Evolutionary conservation across 495 filamentous ascomycete genomes (phyloP), one percentile per base, ranked within the genome.

Genomic region (Friedmanniomyces endolithicus): DNA sequence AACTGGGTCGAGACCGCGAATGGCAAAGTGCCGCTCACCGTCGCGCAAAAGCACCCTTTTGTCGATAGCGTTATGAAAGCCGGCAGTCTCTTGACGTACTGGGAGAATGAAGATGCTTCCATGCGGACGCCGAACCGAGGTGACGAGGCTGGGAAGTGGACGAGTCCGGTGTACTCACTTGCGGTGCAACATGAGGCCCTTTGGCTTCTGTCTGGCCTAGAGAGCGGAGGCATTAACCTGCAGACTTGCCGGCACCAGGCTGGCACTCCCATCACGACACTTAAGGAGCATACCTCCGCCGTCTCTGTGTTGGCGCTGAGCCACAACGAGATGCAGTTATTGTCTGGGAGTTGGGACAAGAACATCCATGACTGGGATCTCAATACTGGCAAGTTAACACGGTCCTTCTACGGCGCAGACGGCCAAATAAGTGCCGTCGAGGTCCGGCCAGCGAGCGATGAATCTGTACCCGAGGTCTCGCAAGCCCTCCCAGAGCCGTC

Each of bases 291-390:
- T 63, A 88, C 84, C 2, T 94, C 88, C 22, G 92, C 92, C 1
- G 90, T 99, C 25, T 95, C 89, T 12, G 87, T 92, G 22, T 71
- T 99, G 17, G 82, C 78, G 14, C 72, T 99, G 34, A 81, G 86
- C 0, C 76, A 82, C 2, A 89, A 97, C 59, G 92, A 99, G 71
- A 80, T 80, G 63, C 89, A 85, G 27, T 75, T 96, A 35, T 72
- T 99, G 2, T 95, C 89, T 14, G 92, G 92, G 1, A 90, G 88
- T 69, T 99, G 92, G 92, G 92, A 99, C 66, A 95, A 94, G 70
- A 80, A 77, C 17, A 81, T 97, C 8, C 79, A 86, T 48, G 88
- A 99, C 63, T 99, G 92, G 92, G 92, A 99, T 64, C 67, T 99
- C 31, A 88, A 97, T 60, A 92, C 82, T 2, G 94, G 94, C 4